A percentile compares a stretch with the other conserved stretches of the same genome.
Conservation (phyloP, 331 rosid species). For the Acacia pycnantha region DNA sequence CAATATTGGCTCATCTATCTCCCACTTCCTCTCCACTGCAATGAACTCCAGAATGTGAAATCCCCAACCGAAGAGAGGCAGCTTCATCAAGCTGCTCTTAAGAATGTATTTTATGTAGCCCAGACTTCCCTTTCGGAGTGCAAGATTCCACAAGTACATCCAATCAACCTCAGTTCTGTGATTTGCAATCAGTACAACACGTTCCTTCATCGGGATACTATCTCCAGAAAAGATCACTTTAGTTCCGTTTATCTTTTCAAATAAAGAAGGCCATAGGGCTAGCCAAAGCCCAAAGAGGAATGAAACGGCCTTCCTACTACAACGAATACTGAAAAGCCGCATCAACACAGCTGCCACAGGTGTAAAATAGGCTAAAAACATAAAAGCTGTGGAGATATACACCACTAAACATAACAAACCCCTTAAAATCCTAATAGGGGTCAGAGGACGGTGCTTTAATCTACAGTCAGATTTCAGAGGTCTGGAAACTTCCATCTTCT, state of each 20-base stretch:
- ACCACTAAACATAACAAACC: conserved; percentile 81
- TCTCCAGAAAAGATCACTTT: conserved; percentile 84
- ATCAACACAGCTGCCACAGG: conserved; percentile 49
- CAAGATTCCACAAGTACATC: conserved; percentile 99
- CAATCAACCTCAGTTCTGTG: conserved; percentile 99
- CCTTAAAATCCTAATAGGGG: conserved; percentile 66
- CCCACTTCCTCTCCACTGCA: conserved; percentile 95
- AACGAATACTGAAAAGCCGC: conserved; percentile 54
- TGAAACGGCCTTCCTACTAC: conserved; percentile 74
- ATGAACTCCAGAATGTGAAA: conserved; percentile 91
- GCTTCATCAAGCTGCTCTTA: conserved; percentile 89
- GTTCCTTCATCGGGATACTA: conserved; percentile 70
- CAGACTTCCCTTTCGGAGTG: conserved; percentile 72
- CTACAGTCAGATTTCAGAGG: conserved; percentile 44
- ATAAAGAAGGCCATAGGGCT: conserved; percentile 84
- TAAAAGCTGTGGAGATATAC: conserved; percentile 82
- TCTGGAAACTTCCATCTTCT: conserved; percentile 64
- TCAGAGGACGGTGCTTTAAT: conserved; percentile 65
- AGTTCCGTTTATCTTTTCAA: conserved; percentile 81
- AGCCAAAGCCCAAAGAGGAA: conserved; percentile 73
- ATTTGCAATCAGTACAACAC: conserved; percentile 78
- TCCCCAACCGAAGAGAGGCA: conserved; percentile 96
- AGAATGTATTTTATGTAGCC: conserved; percentile 86
- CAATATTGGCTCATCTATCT: conserved; percentile 66
- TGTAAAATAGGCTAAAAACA: conserved; percentile 66